phyloP scores from a whole-genome alignment of 2,329 filamentous ascomycete genomes.

The Fusarium falciforme region DNA sequence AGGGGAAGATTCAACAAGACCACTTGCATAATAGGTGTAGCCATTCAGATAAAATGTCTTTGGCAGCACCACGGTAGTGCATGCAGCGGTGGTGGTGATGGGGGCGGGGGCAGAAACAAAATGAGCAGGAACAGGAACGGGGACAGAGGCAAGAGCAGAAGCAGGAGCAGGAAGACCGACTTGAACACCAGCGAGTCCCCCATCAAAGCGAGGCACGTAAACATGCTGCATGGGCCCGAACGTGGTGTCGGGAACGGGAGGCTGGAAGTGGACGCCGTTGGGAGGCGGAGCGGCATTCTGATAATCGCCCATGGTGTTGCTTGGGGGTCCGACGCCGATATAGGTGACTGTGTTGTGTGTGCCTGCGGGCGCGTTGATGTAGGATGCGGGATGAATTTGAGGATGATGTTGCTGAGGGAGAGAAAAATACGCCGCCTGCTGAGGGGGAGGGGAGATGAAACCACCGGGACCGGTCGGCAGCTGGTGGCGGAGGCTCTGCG shows the following conservation, averaged over 20 bases:
- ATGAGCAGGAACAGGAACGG: slow-evolving; percentile 44
- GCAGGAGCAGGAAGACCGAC: slow-evolving; percentile 47
- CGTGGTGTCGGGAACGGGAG: slow-evolving; percentile 68
- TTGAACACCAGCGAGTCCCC: slow-evolving; percentile 46
- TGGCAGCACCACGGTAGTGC: slow-evolving; percentile 47
- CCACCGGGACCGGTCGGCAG: slow-evolving; percentile 21
- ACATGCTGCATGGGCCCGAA: slow-evolving; percentile 66
- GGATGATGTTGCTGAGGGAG: slow-evolving; percentile 9
- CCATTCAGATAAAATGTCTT: slow-evolving; percentile 48
- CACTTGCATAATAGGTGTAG: slow-evolving; percentile 56
- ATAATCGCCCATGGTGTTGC: slow-evolving; percentile 54
- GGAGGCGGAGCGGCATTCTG: slow-evolving; percentile 56
- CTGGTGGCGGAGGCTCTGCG: slow-evolving; percentile 47
- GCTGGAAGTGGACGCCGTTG: slow-evolving; percentile 65
- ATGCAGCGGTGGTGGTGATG: slow-evolving; percentile 37
- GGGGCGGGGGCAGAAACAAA: slow-evolving; percentile 39
- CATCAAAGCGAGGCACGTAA: slow-evolving; percentile 66
- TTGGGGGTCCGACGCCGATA: slow-evolving; percentile 40
- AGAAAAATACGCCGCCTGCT: slow-evolving; percentile 26
- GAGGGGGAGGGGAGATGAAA: slow-evolving; percentile 31
- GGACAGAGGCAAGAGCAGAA: slow-evolving; percentile 43
- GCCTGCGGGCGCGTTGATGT: slow-evolving; percentile 19
- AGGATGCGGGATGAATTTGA: slow-evolving; percentile 27
- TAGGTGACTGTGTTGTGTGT: slow-evolving; percentile 39
- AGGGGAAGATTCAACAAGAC: slow-evolving; percentile 11